phyloP scores from a whole-genome alignment of 306 rosid species.

The Acmispon strigosus region DNA sequence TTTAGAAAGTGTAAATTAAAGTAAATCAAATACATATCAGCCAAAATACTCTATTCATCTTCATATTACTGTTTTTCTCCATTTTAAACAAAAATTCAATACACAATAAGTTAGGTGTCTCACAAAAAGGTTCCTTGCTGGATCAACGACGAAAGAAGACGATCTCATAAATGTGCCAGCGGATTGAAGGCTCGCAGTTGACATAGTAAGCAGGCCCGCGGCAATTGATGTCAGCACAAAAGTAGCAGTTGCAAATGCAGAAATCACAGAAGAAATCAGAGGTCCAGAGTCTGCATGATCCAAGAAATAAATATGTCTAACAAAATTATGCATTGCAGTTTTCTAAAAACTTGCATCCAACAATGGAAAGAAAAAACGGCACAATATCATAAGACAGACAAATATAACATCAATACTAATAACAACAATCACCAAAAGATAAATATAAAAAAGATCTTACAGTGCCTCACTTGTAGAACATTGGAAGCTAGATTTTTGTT shows the following conservation, averaged over 20 bases:
- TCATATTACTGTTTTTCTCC: neutral
- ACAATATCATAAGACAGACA: neutral
- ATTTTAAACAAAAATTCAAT: neutral
- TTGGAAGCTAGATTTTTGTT: conserved; percentile 82
- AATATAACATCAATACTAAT: neutral
- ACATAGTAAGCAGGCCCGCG: conserved; percentile 71
- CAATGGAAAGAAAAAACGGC: neutral
- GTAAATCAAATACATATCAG: neutral
- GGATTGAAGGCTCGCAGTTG: conserved; percentile 77
- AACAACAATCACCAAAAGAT: neutral
- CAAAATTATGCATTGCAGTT: neutral
- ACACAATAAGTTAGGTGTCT: conserved; percentile 21
- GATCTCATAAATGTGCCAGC: conserved; percentile 39
- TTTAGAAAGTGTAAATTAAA: neutral
- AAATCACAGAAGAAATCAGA: conserved; percentile 42
- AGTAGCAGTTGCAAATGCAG: conserved; percentile 53
- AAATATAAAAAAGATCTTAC: conserved; percentile 38
- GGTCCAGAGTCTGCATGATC: conserved; percentile 64
- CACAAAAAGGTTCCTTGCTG: conserved; percentile 78
- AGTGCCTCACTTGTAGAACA: conserved; percentile 82
- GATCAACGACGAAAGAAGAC: conserved; percentile 54
- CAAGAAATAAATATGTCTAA: conserved; percentile 1
- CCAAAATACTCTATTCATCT: neutral
- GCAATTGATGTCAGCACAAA: conserved; percentile 56
- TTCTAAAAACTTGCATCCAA: neutral